phyloP scores from a whole-genome alignment of 805 yeast genomes.

The Candida caryicola region DNA sequence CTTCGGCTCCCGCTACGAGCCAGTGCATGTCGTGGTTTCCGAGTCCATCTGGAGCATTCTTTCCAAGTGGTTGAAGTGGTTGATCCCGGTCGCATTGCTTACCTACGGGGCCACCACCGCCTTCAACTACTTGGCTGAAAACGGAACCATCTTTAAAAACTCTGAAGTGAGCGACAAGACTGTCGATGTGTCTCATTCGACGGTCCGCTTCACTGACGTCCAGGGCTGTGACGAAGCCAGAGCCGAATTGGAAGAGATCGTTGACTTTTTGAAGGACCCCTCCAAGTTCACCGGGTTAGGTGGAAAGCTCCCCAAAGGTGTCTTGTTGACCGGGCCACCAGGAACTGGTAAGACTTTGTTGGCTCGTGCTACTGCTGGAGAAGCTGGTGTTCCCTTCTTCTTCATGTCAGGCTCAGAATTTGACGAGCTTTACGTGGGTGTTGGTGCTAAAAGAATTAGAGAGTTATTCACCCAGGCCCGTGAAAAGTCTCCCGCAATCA shows the following conservation, averaged over 20 bases:
- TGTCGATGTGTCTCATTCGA: conserved; percentile 79
- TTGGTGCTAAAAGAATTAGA: conserved; percentile 96
- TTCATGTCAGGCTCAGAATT: conserved; percentile 98
- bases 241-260: conserved; percentile 94
- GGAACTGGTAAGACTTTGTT: conserved; percentile 97
- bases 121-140: conserved; percentile 75
- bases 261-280: conserved; percentile 96
- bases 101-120: conserved; percentile 80
- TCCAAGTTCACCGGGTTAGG: conserved; percentile 94
- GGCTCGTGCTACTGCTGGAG: conserved; percentile 98
- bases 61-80: conserved; percentile 86
- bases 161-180: conserved; percentile 72
- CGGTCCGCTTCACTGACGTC: conserved; percentile 88
- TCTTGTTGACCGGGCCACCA: conserved; percentile 94
- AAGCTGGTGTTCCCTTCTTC: conserved; percentile 97
- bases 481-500: conserved; percentile 93
- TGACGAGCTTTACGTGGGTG: conserved; percentile 97
- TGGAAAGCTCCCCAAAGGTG: conserved; percentile 97
- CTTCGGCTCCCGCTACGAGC: conserved; percentile 70
- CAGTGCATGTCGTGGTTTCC: conserved; percentile 89
- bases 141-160: conserved; percentile 74
- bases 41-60: conserved; percentile 77
- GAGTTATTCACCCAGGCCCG: conserved; percentile 92
- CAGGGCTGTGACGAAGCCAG: conserved; percentile 99
- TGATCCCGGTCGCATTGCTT: conserved; percentile 74